Base-by-base conservation (phyloP, 352 stramenopile genomes). In the Globisporangium megalacanthum region DNA sequence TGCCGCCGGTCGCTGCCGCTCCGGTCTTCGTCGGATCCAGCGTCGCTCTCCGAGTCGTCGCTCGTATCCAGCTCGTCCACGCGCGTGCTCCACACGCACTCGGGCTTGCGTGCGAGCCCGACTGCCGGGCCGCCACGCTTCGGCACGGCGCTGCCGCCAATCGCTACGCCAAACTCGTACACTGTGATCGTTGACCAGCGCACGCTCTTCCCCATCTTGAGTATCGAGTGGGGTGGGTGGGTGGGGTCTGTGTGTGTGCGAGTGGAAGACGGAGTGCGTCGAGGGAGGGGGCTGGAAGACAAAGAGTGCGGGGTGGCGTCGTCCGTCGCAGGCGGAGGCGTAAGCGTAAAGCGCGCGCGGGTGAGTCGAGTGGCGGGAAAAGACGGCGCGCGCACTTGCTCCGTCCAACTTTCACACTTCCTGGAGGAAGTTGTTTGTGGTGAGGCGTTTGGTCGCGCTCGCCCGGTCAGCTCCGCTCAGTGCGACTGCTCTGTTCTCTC, bases 121-220 rank as follows among this genome's bases (percentile, higher is more conserved):
- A 86, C 69, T 17, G 76, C 72, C 20, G 76, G 73, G 5, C 73
- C 76, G 10, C 76, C 76, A 29, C 65, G 76, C 31, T 72, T 68
- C 0, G 76, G 76, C 9, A 86, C 64, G 9, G 76, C 62, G 41
- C 76, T 86, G 50, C 74, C 73, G 56, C 76, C 76, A 29, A 83
- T 55, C 14, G 64, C 64, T 35, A 86, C 74, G 49, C 72, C 71
- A 60, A 86, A 86, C 68, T 86, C 76, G 58, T 86, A 86, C 49
- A 86, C 73, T 3, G 76, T 86, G 9, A 86, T 60, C 29, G 72
- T 84, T 33, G 73, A 83, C 71, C 71, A 86, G 15, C 72, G 67
- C 36, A 86, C 76, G 46, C 66, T 61, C 63, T 86, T 86, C 62
- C 13, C 41, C 29, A 41, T 51, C 45, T 19, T 35, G 31, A 29